Evolutionary conservation across 2,329 filamentous ascomycete genomes (phyloP).

Genomic region (Orbilia javanica): DNA sequence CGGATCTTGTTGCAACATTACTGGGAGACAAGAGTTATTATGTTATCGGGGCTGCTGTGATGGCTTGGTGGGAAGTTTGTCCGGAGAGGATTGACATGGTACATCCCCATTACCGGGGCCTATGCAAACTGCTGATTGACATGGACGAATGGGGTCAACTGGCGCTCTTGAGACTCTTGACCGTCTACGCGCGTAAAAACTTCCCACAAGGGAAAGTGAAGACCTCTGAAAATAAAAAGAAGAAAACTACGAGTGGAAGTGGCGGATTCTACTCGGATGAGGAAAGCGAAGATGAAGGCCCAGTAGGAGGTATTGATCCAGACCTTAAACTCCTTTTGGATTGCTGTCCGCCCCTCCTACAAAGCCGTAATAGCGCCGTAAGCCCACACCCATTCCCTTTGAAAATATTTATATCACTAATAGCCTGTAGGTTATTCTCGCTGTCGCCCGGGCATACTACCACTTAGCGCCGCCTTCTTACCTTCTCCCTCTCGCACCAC

Average conservation of each 20-base stretch:
- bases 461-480: conserved; percentile 85
- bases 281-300: conserved; percentile 63
- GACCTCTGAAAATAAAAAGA: conserved; percentile 68
- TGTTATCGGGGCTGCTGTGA: conserved; percentile 92
- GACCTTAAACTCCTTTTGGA: conserved; percentile 86
- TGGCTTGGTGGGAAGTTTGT: conserved; percentile 88
- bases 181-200: conserved; percentile 84
- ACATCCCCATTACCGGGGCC: conserved; percentile 85
- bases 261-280: conserved; percentile 85
- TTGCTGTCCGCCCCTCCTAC: conserved; percentile 83
- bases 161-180: conserved; percentile 83
- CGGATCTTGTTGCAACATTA: conserved; percentile 82
- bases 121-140: conserved; percentile 92
- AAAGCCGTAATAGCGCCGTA: conserved; percentile 89
- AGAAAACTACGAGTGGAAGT: conserved; percentile 66
- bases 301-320: conserved; percentile 74
- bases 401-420: conserved; percentile 12
- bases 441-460: conserved; percentile 85
- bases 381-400: not conserved
- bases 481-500: conserved; percentile 80
- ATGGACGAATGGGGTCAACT: conserved; percentile 99
- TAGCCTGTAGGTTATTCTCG: conserved; percentile 75
- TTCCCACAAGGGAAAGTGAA: conserved; percentile 79
- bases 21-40: conserved; percentile 94
- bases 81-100: conserved; percentile 88